Evolutionary conservation across 768 basidiomycete species (phyloP), one percentile per base, ranked within the genome.

Genomic region (Mycena crocata): DNA sequence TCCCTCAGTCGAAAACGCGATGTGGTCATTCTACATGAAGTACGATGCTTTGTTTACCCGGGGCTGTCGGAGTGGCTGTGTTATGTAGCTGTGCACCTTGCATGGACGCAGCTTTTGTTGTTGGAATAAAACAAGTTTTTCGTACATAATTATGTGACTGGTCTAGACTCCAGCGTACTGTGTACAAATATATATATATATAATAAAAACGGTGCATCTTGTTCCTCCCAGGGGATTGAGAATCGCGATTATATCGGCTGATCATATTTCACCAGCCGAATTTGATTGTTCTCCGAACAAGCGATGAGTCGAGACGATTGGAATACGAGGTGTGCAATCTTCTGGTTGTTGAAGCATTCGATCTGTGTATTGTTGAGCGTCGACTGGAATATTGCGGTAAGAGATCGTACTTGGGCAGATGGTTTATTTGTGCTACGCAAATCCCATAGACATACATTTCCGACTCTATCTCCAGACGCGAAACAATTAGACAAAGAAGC

Each of bases 371-470:
- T 50, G 51, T 31, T 35, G 44, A 48, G 17, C 23, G 42, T 32
- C 6, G 52, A 35, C 13, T 17, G 19, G 39, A 23, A 69, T 5
- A 30, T 40, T 1, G 28, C 24, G 4, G 32, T 5, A 39, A 31
- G 30, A 44, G 35, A 2, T 34, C 74, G 63, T 46, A 79, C 78
- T 64, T 58, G 66, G 57, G 67, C 59, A 62, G 70, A 58, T 51
- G 74, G 62, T 54, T 40, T 65, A n/a, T 76, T 70, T 21, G 75
- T 54, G 30, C 81, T 82, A 32, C 85, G 81, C 46, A 85, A 66
- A 69, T 87, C 85, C 86, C 86, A 87, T 13, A 86, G 37, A 15
- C 79, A 80, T 24, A 86, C 77, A 39, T 32, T 60, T 26, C 86
- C 85, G 48, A 78, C 77, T 51, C 70, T 77, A 69, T 82, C 81